These are phyloP conservation scores for Lepraria neglecta DNA, from an alignment of 495 filamentous ascomycete genomes.

Conservation along the genomic window DNA sequence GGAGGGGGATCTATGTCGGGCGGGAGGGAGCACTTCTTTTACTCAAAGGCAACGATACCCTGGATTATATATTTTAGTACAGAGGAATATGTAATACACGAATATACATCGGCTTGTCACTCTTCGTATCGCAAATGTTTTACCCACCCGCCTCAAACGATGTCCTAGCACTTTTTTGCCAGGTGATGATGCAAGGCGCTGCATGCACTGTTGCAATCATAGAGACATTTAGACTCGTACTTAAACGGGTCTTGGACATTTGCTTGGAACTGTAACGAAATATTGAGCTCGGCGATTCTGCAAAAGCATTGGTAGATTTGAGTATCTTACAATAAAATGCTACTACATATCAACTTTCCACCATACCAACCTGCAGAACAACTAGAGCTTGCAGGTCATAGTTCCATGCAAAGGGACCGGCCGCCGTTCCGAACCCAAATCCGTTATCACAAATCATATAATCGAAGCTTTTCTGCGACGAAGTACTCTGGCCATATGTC, in stretches of 20 bases:
- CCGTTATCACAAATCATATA: no score
- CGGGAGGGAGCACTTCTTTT: neutral
- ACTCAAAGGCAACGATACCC: neutral
- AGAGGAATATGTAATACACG: no score
- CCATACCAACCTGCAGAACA: neutral
- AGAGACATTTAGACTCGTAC: neutral
- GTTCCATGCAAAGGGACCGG: neutral
- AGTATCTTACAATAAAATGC: constrained; percentile 1
- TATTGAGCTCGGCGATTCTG: neutral
- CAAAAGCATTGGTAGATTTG: neutral
- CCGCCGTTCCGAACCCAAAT: no score
- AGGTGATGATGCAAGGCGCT: no score
- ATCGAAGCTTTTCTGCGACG: no score
- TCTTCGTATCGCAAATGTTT: no score
- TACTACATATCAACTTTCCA: neutral
- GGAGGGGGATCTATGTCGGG: neutral
- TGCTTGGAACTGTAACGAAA: neutral
- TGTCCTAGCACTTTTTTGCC: no score
- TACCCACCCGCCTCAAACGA: no score
- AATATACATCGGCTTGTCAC: no score
- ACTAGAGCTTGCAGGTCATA: neutral
- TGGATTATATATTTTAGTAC: no score
- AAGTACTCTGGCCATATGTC: no score
- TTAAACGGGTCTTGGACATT: neutral
- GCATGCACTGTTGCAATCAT: no score